Base-by-base conservation (phyloP, 2,329 filamentous ascomycete genomes). In the Zarea fungicola region DNA sequence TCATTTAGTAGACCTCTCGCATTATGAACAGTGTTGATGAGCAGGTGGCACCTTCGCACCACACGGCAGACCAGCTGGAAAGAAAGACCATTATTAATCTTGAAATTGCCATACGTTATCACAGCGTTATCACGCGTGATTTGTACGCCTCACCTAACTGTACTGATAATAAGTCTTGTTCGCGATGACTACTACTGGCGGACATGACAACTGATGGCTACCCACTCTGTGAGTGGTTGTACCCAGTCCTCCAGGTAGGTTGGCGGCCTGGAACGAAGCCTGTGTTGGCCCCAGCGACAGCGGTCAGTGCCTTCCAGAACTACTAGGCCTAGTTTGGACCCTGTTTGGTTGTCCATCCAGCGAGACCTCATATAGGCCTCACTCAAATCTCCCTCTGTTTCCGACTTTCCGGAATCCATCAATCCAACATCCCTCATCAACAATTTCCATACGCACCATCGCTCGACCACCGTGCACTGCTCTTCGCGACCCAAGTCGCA, bases 241-340 rank as follows among this genome's bases (percentile, higher is more conserved):
- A n/a, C n/a, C n/a, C n/a, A n/a, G n/a, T n/a, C n/a, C n/a, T n/a
- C n/a, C n/a, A n/a, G n/a, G n/a, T n/a, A n/a, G n/a, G n/a, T n/a
- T n/a, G n/a, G n/a, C n/a, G n/a, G n/a, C n/a, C n/a, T n/a, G n/a
- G n/a, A n/a, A n/a, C n/a, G n/a, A n/a, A n/a, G n/a, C n/a, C n/a
- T n/a, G n/a, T n/a, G n/a, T n/a, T n/a, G n/a, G n/a, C n/a, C n/a
- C n/a, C n/a, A n/a, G n/a, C n/a, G n/a, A n/a, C n/a, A n/a, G n/a
- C n/a, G n/a, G n/a, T n/a, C n/a, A n/a, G n/a, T n/a, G n/a, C 42
- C 44, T 25, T 26, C 35, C 19, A n/a, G 44, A 11, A 14, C 35
- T 47, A 18, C 26, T 47, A 39, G 40, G 44, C 36, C 28, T 36
- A 32, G 18, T 28, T 35, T 28, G 32, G 34, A 28, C 42, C 44